Evolutionary conservation across 306 rosid genomes (phyloP), one percentile per base, ranked within the genome.

Genomic region (Acacia melanoxylon): DNA sequence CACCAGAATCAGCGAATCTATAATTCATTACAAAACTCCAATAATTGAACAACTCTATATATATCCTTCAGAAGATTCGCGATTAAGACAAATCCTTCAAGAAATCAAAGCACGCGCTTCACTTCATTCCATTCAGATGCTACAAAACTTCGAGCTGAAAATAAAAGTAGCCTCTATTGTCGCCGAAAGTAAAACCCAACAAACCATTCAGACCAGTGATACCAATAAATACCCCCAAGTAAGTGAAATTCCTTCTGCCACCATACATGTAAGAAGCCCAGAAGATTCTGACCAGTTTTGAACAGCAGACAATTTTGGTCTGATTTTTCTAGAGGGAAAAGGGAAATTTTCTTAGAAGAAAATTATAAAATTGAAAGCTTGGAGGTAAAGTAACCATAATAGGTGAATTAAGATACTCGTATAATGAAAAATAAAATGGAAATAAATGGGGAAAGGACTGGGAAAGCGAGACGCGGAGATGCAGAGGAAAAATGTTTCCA

Each of bases 321-420:
- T 68, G 49, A 42, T 59, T 37, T 33, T 20, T 63, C 15, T 71
- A 65, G 20, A 40, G 29, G 0, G 33, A 68, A 48, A 65, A 52
- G 6, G 42, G 44, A 31, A 22, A 29, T 29, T 29, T 27, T 15
- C 29, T 15, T 20, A 54, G 17, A 17, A 4, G 2, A 52, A 31
- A 68, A 63, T 31, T 27, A 10, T 56, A 3, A 67, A 68, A 68
- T 40, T 29, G 46, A 74, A 86, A 82, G 76, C 93, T 86, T 89
- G 91, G 72, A 68, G 88, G 68, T 15, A 85, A 89, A 88, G 93
- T 65, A 90, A 90, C 88, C 52, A 79, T 40, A 81, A 85, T 48
- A 46, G 73, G 40, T 29, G 61, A 59, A 22, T 48, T 17, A 83
- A 73, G 40, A 65, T 63, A 16, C 41, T 37, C 8, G 41, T 37